Evolutionary conservation across 139 green algal species (phyloP).

Genomic region (Parachlorella kessleri): DNA sequence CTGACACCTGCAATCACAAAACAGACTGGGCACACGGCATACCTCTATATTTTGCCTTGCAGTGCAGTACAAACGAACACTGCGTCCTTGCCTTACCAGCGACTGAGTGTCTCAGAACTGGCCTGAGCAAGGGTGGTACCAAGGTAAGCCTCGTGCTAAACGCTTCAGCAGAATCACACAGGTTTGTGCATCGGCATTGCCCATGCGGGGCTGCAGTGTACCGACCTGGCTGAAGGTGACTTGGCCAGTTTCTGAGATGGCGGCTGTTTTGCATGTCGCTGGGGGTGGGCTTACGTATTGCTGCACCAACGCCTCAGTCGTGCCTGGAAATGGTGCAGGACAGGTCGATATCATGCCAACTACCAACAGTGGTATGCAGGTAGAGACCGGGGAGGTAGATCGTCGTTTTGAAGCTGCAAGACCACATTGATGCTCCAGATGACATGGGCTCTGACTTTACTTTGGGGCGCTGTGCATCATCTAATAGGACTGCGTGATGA

Average conservation of each 20-base stretch:
- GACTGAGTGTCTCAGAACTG: no score
- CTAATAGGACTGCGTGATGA: not conserved
- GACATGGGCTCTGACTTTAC: not conserved
- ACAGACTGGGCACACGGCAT: no score
- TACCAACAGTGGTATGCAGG: not conserved
- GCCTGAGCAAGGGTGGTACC: no score
- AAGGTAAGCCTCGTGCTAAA: no score
- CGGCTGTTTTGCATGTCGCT: conserved; percentile 13
- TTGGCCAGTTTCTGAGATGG: not conserved
- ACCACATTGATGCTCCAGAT: not conserved
- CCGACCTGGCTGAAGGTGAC: not conserved
- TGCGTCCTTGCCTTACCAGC: no score
- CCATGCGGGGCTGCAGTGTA: not conserved
- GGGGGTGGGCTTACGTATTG: conserved; percentile 2
- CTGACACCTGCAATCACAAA: not conserved
- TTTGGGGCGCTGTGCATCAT: not conserved
- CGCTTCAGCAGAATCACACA: no score
- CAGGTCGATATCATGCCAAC: no score
- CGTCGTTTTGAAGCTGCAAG: not conserved
- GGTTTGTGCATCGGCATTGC: no score
- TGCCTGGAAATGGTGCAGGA: not conserved
- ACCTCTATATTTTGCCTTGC: no score
- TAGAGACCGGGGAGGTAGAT: not conserved
- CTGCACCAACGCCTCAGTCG: not conserved
- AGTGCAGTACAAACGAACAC: no score